These are phyloP conservation scores for Closterium sp. DNA, from an alignment of 139 green algal genomes.

Conservation along the genomic window DNA sequence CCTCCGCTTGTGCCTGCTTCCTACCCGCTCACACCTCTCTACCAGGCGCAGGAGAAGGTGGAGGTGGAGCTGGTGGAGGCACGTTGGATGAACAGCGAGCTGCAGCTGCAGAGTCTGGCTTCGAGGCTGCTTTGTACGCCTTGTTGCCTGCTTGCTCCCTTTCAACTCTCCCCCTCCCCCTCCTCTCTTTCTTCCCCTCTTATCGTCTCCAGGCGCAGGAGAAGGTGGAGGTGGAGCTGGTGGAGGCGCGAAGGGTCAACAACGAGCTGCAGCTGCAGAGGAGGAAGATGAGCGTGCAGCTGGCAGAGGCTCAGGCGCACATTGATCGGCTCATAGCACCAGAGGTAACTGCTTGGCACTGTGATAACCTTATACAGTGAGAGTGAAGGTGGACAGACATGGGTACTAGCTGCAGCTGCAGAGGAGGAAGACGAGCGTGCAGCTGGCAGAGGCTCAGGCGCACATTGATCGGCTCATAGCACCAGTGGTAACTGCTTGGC, in stretches of 20 bases:
- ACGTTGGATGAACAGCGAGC: slow-evolving; percentile 14
- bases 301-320: slow-evolving; percentile 16
- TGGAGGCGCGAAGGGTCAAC: slow-evolving; percentile 16
- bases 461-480: slow-evolving; percentile 7
- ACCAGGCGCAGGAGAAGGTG: slow-evolving; percentile 12
- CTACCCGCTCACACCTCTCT: no score
- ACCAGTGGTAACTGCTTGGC: no score
- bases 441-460: slow-evolving; percentile 21
- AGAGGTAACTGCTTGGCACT: neutral
- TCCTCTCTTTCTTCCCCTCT: no score
- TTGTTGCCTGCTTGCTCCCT: no score
- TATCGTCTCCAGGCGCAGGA: neutral
- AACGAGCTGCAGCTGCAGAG: slow-evolving; percentile 43
- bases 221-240: slow-evolving; percentile 25
- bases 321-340: neutral
- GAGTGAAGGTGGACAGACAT: neutral
- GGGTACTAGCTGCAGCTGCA: slow-evolving; percentile 36
- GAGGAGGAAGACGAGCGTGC: slow-evolving; percentile 34
- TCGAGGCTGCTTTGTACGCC: no score
- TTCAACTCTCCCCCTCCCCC: no score
- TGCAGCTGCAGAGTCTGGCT: slow-evolving; percentile 42
- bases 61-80: slow-evolving; percentile 28
- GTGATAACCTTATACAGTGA: neutral
- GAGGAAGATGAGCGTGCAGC: slow-evolving; percentile 41
- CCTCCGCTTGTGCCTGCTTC: neutral